Percentiles rank a stretch among this genome's conserved stretches.
phyloP scores from a whole-genome alignment of 2,329 filamentous ascomycete species.

The Neofusicoccum cordaticola region DNA sequence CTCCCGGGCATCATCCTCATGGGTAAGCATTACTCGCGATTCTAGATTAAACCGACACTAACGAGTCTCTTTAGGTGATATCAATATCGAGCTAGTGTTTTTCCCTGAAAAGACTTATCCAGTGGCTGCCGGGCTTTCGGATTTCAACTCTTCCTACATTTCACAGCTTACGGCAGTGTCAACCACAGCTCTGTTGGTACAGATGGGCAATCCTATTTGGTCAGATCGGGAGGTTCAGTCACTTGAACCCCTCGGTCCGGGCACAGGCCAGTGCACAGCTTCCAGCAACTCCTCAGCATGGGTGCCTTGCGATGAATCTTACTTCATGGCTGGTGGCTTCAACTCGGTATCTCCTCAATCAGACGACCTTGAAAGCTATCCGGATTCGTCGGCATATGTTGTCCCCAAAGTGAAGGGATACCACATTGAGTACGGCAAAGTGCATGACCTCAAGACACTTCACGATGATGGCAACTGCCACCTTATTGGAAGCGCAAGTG shows the following conservation, averaged over 20 bases:
- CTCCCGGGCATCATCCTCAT: conserved; percentile 7
- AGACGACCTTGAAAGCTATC: conserved; percentile 1
- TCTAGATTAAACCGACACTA: background rate
- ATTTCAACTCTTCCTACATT: conserved; percentile 8
- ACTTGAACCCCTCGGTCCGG: background rate
- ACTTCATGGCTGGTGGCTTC: conserved; percentile 7
- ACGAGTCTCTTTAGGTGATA: background rate
- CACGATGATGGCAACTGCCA: background rate
- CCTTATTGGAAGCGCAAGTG: background rate
- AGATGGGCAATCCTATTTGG: conserved; percentile 5
- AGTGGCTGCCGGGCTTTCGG: background rate
- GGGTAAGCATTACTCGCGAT: background rate
- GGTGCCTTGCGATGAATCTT: conserved; percentile 6
- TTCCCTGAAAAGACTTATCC: background rate
- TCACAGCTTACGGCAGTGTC: background rate
- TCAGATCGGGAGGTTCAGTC: background rate
- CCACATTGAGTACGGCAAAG: conserved; percentile 1
- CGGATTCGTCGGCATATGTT: conserved; percentile 5
- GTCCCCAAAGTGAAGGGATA: conserved; percentile 3
- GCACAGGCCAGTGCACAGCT: background rate
- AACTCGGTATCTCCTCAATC: conserved; percentile 4
- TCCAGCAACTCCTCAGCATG: background rate
- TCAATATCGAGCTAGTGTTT: conserved; percentile 9
- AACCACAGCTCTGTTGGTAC: background rate
- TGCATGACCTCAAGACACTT: background rate